Evolutionary conservation across 2,329 filamentous ascomycete species (phyloP).

Genomic region (Juglanconis juglandina): DNA sequence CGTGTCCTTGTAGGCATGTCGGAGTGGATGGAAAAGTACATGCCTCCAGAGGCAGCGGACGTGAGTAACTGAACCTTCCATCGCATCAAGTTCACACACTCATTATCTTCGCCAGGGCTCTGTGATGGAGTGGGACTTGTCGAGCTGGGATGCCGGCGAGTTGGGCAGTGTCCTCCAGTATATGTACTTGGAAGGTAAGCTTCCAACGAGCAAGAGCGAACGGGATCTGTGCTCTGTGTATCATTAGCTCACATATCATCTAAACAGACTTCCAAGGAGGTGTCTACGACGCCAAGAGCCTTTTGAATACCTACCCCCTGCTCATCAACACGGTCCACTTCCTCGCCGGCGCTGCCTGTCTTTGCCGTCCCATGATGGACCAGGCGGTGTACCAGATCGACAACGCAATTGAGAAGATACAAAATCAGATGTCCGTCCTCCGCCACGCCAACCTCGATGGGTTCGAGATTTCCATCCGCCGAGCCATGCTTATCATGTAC

Average conservation of each 20-base stretch:
- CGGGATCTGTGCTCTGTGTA: no score
- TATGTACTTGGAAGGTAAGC: constrained; percentile 27
- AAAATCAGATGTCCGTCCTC: constrained; percentile 22
- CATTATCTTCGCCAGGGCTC: background rate
- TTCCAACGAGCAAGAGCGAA: background rate
- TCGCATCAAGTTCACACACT: background rate
- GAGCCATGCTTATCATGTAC: constrained; percentile 23
- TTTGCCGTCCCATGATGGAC: constrained; percentile 24
- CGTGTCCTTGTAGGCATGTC: constrained; percentile 11
- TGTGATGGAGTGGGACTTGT: constrained; percentile 7
- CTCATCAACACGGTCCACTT: constrained; percentile 24
- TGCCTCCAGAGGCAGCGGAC: constrained; percentile 4
- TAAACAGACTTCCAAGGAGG: constrained; percentile 20
- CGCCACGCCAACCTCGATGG: constrained; percentile 17
- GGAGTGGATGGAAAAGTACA: constrained; percentile 10
- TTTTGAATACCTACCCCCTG: constrained; percentile 21
- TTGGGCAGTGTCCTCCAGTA: constrained; percentile 24
- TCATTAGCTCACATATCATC: background rate
- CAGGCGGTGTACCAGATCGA: constrained; percentile 52
- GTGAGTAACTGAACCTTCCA: constrained; percentile 5
- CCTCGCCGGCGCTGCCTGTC: constrained; percentile 25
- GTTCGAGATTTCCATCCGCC: constrained; percentile 22
- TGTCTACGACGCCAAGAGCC: constrained; percentile 12
- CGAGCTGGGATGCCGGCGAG: constrained; percentile 17
- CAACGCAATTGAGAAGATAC: constrained; percentile 47